These are phyloP conservation scores for Trichoderma atroviride DNA, from an alignment of 2,329 filamentous ascomycete species.

Conservation along the genomic window DNA sequence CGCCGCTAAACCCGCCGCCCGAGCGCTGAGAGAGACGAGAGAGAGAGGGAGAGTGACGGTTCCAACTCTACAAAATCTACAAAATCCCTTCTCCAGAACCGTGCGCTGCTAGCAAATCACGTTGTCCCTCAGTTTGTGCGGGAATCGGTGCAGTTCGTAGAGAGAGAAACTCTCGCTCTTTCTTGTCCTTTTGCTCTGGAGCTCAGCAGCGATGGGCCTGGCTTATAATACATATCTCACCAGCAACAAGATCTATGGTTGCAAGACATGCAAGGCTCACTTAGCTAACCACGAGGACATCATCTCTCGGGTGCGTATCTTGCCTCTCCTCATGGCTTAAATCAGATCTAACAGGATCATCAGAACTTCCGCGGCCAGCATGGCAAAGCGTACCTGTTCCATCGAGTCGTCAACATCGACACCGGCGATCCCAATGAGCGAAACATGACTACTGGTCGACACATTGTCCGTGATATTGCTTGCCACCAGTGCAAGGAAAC, in stretches of 20 bases:
- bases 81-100: neutral
- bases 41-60: neutral
- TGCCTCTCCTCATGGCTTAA: too few species aligned
- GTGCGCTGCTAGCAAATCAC: neutral
- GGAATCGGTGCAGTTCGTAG: neutral
- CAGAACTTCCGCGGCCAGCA: conserved; percentile 98
- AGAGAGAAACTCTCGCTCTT: neutral
- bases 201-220: conserved; percentile 69
- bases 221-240: conserved; percentile 90
- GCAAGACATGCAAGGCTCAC: conserved; percentile 93
- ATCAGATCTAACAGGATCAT: neutral
- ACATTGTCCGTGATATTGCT: conserved; percentile 89
- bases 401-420: conserved; percentile 88
- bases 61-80: neutral
- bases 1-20: neutral
- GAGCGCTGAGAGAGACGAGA: neutral
- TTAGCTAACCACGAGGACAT: conserved; percentile 95
- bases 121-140: neutral
- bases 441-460: conserved; percentile 95
- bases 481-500: conserved; percentile 90
- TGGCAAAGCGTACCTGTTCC: conserved; percentile 97
- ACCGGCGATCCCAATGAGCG: conserved; percentile 85
- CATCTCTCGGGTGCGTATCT: conserved; percentile 74
- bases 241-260: conserved; percentile 85
- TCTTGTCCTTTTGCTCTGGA: neutral